phyloP scores from a whole-genome alignment of 2,329 filamentous ascomycete species.

The Pseudocercospora vitis region DNA sequence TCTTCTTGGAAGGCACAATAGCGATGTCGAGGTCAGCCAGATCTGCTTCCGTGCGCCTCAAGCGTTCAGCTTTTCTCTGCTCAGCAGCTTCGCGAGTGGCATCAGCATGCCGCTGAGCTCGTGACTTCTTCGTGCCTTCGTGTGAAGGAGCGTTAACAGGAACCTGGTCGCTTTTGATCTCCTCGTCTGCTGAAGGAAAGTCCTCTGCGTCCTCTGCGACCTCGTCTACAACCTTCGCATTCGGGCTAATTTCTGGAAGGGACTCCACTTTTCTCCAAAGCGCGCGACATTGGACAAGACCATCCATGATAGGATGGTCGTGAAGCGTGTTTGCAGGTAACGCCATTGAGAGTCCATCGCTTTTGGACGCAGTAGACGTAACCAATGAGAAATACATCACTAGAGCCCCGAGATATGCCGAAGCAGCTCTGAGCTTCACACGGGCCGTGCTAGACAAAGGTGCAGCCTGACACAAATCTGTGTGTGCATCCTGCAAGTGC shows the following conservation, averaged over 20 bases:
- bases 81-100: slow-evolving; percentile 56
- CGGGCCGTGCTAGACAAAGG: slow-evolving; percentile 21
- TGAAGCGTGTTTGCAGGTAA: slow-evolving; percentile 76
- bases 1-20: slow-evolving; percentile 43
- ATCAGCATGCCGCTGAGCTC: slow-evolving; percentile 53
- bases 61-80: slow-evolving; percentile 54
- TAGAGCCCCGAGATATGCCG: slow-evolving; percentile 81
- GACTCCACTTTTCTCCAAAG: slow-evolving; percentile 75
- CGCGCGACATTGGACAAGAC: slow-evolving; percentile 73
- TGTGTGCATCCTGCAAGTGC: slow-evolving; percentile 56
- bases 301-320: slow-evolving; percentile 89
- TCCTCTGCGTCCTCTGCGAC: slow-evolving; percentile 14
- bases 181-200: slow-evolving; percentile 29
- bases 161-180: not conserved
- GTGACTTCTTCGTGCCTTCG: slow-evolving; percentile 48
- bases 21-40: slow-evolving; percentile 71
- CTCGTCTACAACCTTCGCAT: slow-evolving; percentile 10
- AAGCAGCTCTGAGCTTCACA: slow-evolving; percentile 75
- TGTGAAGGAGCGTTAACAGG: not conserved
- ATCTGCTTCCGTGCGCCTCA: slow-evolving; percentile 64
- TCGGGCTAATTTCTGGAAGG: slow-evolving; percentile 42
- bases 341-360: slow-evolving; percentile 54
- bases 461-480: slow-evolving; percentile 19
- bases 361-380: slow-evolving; percentile 69
- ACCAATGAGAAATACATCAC: slow-evolving; percentile 93